Percentiles rank a stretch among this genome's conserved stretches.
phyloP scores from a whole-genome alignment of 140 eudicot genomes.

The Senecio squalidus region DNA sequence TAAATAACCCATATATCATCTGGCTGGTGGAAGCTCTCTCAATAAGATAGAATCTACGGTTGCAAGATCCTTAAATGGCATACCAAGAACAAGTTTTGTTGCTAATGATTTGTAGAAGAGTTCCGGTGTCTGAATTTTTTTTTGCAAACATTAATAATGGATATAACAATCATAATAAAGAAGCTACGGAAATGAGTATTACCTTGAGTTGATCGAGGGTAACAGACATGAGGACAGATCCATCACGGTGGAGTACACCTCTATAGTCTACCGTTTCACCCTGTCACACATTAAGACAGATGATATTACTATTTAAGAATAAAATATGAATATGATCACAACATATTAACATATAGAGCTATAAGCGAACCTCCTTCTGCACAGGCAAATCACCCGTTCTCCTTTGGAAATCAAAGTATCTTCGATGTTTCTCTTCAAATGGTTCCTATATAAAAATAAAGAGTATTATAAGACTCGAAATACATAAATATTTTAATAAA shows the following conservation, averaged over 20 bases:
- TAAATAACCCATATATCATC: too few relatives aligned
- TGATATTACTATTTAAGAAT: background rate
- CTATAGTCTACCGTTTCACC: constrained; percentile 95
- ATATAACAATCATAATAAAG: background rate
- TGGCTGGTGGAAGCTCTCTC: constrained; percentile 82
- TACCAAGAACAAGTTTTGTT: constrained; percentile 86
- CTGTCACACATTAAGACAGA: constrained; percentile 26
- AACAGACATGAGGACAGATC: constrained; percentile 93
- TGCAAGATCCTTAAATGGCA: constrained; percentile 99
- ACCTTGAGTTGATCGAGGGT: constrained; percentile 87
- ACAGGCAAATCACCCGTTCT: constrained; percentile 89
- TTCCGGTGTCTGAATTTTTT: constrained; percentile 87
- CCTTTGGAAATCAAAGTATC: constrained; percentile 87
- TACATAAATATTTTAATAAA: background rate
- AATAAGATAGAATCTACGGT: constrained; percentile 90
- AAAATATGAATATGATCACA: background rate
- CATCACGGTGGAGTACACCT: constrained; percentile 95
- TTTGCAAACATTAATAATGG: too few relatives aligned
- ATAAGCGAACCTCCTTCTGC: constrained; percentile 78
- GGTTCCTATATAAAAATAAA: constrained; percentile 45
- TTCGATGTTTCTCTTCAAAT: constrained; percentile 89
- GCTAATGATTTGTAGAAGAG: constrained; percentile 81
- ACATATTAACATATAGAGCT: background rate
- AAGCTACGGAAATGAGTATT: background rate
- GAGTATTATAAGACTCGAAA: background rate